Evolutionary conservation across 1,284 basidiomycete species (phyloP).

Genomic region (Microbotryum intermedium): DNA sequence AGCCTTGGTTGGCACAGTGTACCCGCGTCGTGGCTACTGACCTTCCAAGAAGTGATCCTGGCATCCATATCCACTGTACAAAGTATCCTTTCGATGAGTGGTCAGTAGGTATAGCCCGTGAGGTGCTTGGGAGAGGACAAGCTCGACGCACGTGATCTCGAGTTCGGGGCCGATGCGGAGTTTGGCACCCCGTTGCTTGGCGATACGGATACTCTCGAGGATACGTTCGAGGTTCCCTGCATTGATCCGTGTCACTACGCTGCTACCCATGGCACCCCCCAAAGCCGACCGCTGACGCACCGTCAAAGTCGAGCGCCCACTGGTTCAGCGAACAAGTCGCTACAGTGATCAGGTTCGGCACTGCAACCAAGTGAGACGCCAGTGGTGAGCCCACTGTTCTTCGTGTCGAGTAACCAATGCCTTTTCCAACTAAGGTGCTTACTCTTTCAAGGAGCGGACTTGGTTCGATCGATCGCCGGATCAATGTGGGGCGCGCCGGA

Average conservation of each 20-base stretch:
- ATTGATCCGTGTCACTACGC: not conserved
- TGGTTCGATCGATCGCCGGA: no score
- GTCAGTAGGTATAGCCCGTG: not conserved
- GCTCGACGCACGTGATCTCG: slow-evolving; percentile 73
- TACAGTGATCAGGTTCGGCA: slow-evolving; percentile 58
- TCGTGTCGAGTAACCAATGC: not conserved
- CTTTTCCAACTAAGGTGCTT: no score
- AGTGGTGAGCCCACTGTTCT: not conserved
- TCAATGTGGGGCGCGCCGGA: no score
- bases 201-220: slow-evolving; percentile 73
- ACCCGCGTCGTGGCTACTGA: slow-evolving; percentile 31
- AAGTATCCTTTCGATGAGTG: not conserved
- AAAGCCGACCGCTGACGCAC: slow-evolving; percentile 40
- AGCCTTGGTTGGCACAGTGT: not conserved
- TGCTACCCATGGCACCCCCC: no score
- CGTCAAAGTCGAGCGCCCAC: slow-evolving; percentile 88
- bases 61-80: slow-evolving; percentile 86
- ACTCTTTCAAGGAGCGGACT: not conserved
- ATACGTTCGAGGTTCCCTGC: slow-evolving; percentile 89
- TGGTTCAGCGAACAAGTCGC: slow-evolving; percentile 80
- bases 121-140: not conserved
- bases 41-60: slow-evolving; percentile 87
- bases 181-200: slow-evolving; percentile 80
- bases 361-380: not conserved
- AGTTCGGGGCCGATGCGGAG: slow-evolving; percentile 85